Base-by-base conservation (phyloP, 129 eudicot species). In the Helianthus tuberosus region DNA sequence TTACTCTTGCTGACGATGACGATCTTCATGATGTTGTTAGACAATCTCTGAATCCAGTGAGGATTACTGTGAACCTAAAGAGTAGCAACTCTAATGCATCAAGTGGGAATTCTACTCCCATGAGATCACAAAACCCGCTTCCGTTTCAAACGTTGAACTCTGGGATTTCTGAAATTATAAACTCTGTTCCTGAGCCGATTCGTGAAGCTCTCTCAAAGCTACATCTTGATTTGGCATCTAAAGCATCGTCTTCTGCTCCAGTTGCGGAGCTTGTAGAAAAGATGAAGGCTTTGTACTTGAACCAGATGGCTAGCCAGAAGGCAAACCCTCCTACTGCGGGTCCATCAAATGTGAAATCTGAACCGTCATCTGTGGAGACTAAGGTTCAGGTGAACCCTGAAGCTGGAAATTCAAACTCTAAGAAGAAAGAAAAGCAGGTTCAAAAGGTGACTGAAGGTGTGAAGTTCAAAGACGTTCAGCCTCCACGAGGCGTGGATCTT, bases 1-100 rank as follows among this genome's bases (percentile, higher is more conserved):
- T 95, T 11, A 80, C 97, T 5, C 92, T 95, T 63, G 94, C 75
- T 71, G 97, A 95, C 47, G 88, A 95, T 54, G 97, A 84, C 11
- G 99, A 95, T 85, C 86, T 95, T 49, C 75, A 66, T 74, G 99
- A 95, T 79, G 90, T 85, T 5, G 82, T 91, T 58, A 82, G 71
- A 51, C 99, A 95, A 75, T 84, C 77, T 35, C 80, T 95, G 72
- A 82, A 95, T 81, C 99, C 99, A 12, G 60, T 91, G 68, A 88
- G 99, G 77, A 85, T 95, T 23, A 81, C 88, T 80, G 92, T 89
- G 8, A 81, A 8, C 27, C 43, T 87, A 54, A 15, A 73, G 6
- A 65, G 59, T 4, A 85, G 73, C 13, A 69, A 69, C 68, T 48
- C 64, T 58, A 71, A 65, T 64, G 69, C 20, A 11, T 74, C 91